Evolutionary conservation across 371 early-diverging fungal species (phyloP), one percentile per base, ranked within the genome.

Genomic region (Mucor saturninus): DNA sequence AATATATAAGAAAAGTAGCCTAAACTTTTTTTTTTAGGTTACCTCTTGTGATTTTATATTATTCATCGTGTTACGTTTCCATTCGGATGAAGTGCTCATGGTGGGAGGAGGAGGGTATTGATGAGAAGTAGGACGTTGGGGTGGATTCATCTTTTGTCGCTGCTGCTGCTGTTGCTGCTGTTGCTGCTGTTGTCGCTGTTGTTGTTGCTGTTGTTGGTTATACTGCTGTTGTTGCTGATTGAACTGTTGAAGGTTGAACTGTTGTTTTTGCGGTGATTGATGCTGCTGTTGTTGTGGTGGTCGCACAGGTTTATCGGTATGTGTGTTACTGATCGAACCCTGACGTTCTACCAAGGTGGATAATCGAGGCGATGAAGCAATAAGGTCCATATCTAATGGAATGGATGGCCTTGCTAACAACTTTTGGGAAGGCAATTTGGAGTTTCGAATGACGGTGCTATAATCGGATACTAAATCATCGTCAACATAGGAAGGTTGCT

Each of bases 381-480:
- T 59, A 8, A 54, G 30, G 29, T 66, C 56, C 61, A 61, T 66
- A 35, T 66, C 66, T 30, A 49, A 50, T 8, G 57, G 67, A 49
- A 65, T 48, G n/a, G 66, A 56, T 26, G 67, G 67, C 21, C 61
- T 51, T 15, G 48, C n/a, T 2, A 46, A 3, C 49, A 21, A 21
- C 21, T 46, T n/a, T n/a, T 46, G 10, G 13, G 10, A 1, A 13
- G 21, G 15, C 13, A 28, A 30, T 50, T 13, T 9, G 11, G 71
- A 67, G 29, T 64, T 71, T 15, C 72, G 56, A 38, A 68, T 62
- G 15, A 71, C 61, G 3, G 71, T 59, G 45, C 71, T 71, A 45
- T 74, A 74, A 54, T 74, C 62, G 14, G 75, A 74, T 3, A 74
- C 75, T 15, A 65, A 15, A 64, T 74, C 75, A 57, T 73, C 73